phyloP scores from a whole-genome alignment of 495 filamentous ascomycete genomes.

The Pseudoneurospora amorphoporcata region DNA sequence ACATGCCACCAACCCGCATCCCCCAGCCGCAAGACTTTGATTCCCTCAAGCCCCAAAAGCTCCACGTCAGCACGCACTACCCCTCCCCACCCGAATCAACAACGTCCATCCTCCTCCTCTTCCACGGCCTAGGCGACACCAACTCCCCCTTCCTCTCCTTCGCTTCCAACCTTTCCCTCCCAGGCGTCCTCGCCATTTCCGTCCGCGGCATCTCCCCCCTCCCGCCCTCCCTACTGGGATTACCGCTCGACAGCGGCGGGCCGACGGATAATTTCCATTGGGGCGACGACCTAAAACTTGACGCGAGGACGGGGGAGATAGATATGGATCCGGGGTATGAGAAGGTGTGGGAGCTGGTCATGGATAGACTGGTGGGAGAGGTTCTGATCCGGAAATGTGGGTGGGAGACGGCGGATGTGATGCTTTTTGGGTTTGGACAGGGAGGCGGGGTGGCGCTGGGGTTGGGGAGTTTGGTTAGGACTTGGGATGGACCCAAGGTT shows the following conservation, averaged over 20 bases:
- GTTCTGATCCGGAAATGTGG: slow-evolving; percentile 58
- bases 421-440: slow-evolving; percentile 81
- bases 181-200: slow-evolving; percentile 68
- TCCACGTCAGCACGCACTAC: slow-evolving; percentile 23
- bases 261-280: slow-evolving; percentile 55
- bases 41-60: slow-evolving; percentile 6
- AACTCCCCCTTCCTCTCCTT: slow-evolving; percentile 59
- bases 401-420: slow-evolving; percentile 55
- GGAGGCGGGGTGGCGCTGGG: slow-evolving; percentile 72
- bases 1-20: not conserved
- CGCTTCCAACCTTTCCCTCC: slow-evolving; percentile 61
- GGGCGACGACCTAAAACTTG: slow-evolving; percentile 79
- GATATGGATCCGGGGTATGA: slow-evolving; percentile 74
- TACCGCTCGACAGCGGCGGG: slow-evolving; percentile 4
- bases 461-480: slow-evolving; percentile 32
- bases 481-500: slow-evolving; percentile 8
- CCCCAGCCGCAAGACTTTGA: slow-evolving; percentile 2
- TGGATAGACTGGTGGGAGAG: slow-evolving; percentile 47
- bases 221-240: slow-evolving; percentile 59
- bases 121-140: slow-evolving; percentile 85
- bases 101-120: slow-evolving; percentile 71
- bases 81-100: slow-evolving; percentile 35
- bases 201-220: slow-evolving; percentile 64
- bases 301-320: slow-evolving; percentile 48
- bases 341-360: slow-evolving; percentile 38